Percentiles rank a stretch among this genome's conserved stretches.
phyloP scores from a whole-genome alignment of 108 stramenopile species.

The Heterococcus sp. region DNA sequence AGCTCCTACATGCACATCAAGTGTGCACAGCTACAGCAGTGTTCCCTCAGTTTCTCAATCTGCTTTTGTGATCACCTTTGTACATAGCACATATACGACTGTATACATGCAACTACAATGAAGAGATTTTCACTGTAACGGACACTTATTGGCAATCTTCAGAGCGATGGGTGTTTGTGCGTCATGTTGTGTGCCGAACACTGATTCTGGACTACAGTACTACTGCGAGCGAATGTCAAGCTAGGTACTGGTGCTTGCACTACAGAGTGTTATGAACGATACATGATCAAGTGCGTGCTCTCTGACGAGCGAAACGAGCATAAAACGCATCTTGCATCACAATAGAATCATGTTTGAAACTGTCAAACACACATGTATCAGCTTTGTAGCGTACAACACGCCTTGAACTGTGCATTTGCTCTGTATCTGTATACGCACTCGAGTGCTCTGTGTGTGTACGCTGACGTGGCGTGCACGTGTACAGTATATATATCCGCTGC shows the following conservation, averaged over 20 bases:
- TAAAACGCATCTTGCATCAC: no score
- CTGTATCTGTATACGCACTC: neutral
- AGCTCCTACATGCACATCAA: neutral
- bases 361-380: neutral
- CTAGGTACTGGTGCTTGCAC: no score
- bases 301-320: no score
- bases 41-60: neutral
- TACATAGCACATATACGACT: neutral
- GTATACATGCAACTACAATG: neutral
- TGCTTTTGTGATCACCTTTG: neutral
- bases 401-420: neutral
- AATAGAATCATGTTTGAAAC: no score
- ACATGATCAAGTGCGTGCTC: no score
- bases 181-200: no score
- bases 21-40: neutral
- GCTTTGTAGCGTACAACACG: neutral
- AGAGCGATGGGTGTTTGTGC: neutral
- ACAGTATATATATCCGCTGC: neutral
- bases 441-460: neutral
- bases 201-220: no score
- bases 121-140: neutral
- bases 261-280: no score
- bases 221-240: no score
- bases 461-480: neutral
- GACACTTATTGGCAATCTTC: neutral